Evolutionary conservation across 805 yeast species (phyloP).

Genomic region (Candida suzukii): DNA sequence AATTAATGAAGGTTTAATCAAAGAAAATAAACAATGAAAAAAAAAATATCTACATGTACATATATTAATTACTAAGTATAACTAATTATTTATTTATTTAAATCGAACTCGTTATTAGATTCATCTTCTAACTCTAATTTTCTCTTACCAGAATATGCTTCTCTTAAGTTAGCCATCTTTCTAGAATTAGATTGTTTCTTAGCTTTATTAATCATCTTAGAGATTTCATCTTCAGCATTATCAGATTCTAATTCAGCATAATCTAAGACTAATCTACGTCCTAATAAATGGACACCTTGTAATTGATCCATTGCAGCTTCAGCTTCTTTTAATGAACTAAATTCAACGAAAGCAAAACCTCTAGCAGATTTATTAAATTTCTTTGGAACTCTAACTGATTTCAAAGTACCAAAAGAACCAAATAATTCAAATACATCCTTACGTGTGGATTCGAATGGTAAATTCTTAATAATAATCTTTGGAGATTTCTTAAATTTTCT

Average conservation of each 20-base stretch:
- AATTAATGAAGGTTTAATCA: constrained; percentile 39
- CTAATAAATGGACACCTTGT: constrained; percentile 93
- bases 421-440: constrained; percentile 89
- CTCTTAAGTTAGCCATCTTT: constrained; percentile 59
- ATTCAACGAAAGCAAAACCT: constrained; percentile 98
- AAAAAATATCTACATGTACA: neutral
- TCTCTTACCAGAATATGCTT: constrained; percentile 64
- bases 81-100: constrained; percentile 3
- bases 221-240: constrained; percentile 86
- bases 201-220: constrained; percentile 82
- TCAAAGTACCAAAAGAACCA: constrained; percentile 90
- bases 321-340: constrained; percentile 80
- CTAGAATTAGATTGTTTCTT: constrained; percentile 73
- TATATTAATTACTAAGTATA: neutral
- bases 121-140: constrained; percentile 60
- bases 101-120: constrained; percentile 28
- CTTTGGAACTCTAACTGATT: constrained; percentile 93
- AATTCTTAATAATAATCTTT: constrained; percentile 89
- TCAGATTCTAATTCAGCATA: constrained; percentile 79
- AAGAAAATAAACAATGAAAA: constrained; percentile 20
- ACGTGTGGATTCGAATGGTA: constrained; percentile 94
- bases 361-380: constrained; percentile 92
- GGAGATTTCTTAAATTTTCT: constrained; percentile 40
- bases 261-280: constrained; percentile 90
- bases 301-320: constrained; percentile 89